Conservation (phyloP, 768 basidiomycete genomes). For the Amanita exitialis region DNA sequence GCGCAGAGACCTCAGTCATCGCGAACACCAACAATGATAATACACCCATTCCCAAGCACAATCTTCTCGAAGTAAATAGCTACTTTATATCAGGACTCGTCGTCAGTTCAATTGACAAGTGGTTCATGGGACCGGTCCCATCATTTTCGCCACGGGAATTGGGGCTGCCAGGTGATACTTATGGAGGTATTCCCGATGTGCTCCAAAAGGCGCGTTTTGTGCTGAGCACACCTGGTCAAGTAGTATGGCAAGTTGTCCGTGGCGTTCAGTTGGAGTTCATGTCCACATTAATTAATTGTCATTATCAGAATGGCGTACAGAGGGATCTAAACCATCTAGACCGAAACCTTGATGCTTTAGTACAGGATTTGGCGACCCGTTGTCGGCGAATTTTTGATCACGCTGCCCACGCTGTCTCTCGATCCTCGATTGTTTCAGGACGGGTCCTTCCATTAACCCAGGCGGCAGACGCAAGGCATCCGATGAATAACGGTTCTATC, state of each 20-base stretch:
- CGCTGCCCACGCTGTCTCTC: conserved; percentile 53
- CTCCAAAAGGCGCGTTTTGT: conserved; percentile 39
- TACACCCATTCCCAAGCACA: conserved; percentile 45
- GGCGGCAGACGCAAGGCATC: conserved; percentile 22
- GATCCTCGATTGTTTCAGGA: conserved; percentile 40
- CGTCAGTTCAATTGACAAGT: conserved; percentile 62
- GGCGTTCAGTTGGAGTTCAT: conserved; percentile 11
- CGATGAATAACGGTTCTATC: conserved; percentile 22
- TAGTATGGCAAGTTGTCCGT: conserved; percentile 46
- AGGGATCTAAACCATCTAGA: conserved; percentile 49
- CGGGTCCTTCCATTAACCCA: conserved; percentile 16
- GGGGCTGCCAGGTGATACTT: conserved; percentile 28
- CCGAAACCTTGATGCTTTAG: conserved; percentile 57
- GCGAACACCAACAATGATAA: conserved; percentile 44
- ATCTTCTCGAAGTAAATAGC: conserved; percentile 71
- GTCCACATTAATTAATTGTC: conserved; percentile 17
- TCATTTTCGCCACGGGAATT: conserved; percentile 39
- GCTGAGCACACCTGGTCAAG: conserved; percentile 34
- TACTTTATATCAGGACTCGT: conserved; percentile 68
- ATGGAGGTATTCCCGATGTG: conserved; percentile 25
- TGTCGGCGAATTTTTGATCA: conserved; percentile 55
- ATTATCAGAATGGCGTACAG: conserved; percentile 30
- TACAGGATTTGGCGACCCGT: conserved; percentile 48
- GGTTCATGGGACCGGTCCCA: conserved; percentile 64
- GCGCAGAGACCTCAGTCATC: conserved; percentile 31